Base-by-base conservation (phyloP, 139 green algal genomes). In the Gonium pectorale region DNA sequence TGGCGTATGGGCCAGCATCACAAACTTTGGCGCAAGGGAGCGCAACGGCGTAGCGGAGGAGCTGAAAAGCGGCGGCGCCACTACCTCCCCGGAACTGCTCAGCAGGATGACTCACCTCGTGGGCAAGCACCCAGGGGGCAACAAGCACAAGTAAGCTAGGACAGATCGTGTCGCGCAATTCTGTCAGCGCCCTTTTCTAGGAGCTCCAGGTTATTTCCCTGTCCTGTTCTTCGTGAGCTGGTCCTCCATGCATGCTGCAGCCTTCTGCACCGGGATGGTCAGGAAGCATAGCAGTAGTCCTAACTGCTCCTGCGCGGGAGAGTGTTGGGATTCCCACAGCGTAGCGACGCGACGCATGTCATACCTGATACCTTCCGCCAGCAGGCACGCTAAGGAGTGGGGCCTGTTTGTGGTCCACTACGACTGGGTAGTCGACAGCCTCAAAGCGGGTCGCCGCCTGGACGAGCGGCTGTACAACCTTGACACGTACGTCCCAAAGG, bases 341-440 rank as follows among this genome's bases (percentile, higher is more conserved):
- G n/a, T n/a, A n/a, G n/a, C n/a, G n/a, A n/a, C n/a, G n/a, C n/a
- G n/a, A n/a, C n/a, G n/a, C n/a, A n/a, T n/a, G n/a, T n/a, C n/a
- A n/a, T n/a, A n/a, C n/a, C n/a, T n/a, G n/a, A n/a, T n/a, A n/a
- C n/a, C n/a, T n/a, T n/a, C n/a, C n/a, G n/a, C n/a, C n/a, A n/a
- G 41, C 75, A 82, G 75, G 5, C 37, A 82, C 5, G 75, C 75
- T 31, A 33, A 37, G 41, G 75, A 71, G 22, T 82, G 75, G 75
- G 59, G 59, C 41, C 5, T 82, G 40, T 62, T 62, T 5, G 64
- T 82, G 17, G 75, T 82, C 26, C 75, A 82, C 75, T 19, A 56
- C 54, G 75, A 82, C 59, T 82, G 75, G 75, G 75, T 82, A n/a
- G 3, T 72, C 31, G 41, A 67, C 40, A 38, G 59, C 75, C 75